These are phyloP conservation scores for Rhodotorula sp. DNA, from an alignment of 1,284 basidiomycete species.

Conservation along the genomic window DNA sequence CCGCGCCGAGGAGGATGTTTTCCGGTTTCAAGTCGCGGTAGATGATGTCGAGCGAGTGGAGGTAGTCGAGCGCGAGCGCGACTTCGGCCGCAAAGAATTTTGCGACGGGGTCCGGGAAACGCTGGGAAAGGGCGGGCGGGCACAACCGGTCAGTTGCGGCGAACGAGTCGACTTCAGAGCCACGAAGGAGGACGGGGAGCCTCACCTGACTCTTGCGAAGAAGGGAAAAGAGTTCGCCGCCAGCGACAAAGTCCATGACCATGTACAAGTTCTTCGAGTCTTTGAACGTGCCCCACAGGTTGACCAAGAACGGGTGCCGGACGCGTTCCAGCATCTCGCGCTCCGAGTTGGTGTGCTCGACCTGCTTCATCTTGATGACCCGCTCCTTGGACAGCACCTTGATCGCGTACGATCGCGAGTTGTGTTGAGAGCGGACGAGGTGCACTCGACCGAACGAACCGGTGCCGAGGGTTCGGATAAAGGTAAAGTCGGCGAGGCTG, in stretches of 20 bases:
- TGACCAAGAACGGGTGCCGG: constrained; percentile 94
- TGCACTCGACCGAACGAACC: constrained; percentile 95
- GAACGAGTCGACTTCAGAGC: background rate
- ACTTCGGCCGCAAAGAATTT: constrained; percentile 99
- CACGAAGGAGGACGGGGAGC: constrained; percentile 23
- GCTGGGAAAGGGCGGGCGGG: constrained; percentile 54
- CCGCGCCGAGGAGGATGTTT: constrained; percentile 87
- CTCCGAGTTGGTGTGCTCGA: constrained; percentile 97
- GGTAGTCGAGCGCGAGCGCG: constrained; percentile 86
- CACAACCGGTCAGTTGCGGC: background rate
- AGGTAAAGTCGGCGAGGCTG: constrained; percentile 54
- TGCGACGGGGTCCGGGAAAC: constrained; percentile 96
- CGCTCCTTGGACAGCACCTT: constrained; percentile 93
- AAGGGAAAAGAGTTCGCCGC: constrained; percentile 92
- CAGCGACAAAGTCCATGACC: constrained; percentile 99
- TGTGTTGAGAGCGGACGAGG: constrained; percentile 86
- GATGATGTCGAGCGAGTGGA: constrained; percentile 87
- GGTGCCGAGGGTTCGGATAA: constrained; percentile 68
- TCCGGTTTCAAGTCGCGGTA: constrained; percentile 98
- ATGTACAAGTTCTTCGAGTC: constrained; percentile 93
- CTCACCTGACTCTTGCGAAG: constrained; percentile 80
- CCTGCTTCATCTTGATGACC: constrained; percentile 92
- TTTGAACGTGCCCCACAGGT: constrained; percentile 97
- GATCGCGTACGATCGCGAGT: constrained; percentile 88
- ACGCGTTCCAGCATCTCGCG: constrained; percentile 83